A percentile compares a stretch with the other conserved stretches of the same genome.
These are phyloP conservation scores for Oryza punctata DNA, from an alignment of 176 grass and related monocot species.

Conservation along the genomic window DNA sequence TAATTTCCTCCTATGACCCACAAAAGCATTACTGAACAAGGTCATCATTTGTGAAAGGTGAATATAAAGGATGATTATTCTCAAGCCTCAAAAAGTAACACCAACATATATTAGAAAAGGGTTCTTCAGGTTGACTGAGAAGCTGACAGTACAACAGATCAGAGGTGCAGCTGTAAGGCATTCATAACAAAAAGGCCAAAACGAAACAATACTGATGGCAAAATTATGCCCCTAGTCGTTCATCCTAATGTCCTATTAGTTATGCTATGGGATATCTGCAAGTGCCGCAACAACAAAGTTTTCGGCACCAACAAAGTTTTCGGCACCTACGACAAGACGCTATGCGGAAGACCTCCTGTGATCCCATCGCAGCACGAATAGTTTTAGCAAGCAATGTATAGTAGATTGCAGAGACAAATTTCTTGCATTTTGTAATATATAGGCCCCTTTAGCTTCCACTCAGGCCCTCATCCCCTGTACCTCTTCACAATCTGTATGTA, in stretches of 20 bases:
- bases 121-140: neutral
- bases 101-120: neutral
- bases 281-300: neutral
- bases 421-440: too few species aligned
- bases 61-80: neutral
- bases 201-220: neutral
- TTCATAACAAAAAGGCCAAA: neutral
- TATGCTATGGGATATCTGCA: neutral
- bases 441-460: neutral
- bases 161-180: neutral
- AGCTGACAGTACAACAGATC: neutral
- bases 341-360: too few species aligned
- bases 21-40: constrained; percentile 28
- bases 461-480: neutral
- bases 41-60: neutral
- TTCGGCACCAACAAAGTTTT: neutral
- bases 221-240: neutral
- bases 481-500: neutral
- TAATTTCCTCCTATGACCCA: constrained; percentile 49
- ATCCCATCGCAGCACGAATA: too few species aligned
- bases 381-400: too few species aligned
- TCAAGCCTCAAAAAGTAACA: neutral
- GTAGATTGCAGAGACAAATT: too few species aligned
- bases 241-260: neutral
- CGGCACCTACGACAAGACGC: neutral